Base-by-base conservation (phyloP, 2,329 filamentous ascomycete genomes). In the Monosporascus sp. region DNA sequence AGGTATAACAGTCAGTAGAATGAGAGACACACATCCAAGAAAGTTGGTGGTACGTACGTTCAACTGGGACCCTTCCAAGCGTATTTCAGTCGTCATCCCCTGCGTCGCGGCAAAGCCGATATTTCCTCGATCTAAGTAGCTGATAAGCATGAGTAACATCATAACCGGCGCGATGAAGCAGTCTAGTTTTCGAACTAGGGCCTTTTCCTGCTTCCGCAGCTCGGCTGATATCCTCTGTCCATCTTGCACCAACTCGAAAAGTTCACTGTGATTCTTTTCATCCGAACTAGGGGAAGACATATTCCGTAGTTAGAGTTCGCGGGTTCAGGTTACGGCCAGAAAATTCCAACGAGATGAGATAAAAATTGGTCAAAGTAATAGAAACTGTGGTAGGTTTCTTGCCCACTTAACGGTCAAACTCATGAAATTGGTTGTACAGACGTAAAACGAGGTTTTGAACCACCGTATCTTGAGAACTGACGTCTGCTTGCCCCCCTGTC, bases 41-140 rank as follows among this genome's bases (percentile, higher is more conserved):
- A 43, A 18, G 20, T 22, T 6, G 45, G 11, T 11, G 39, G 6
- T 18, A 15, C 50, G 14, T 27, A 58, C 58, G 49, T 58, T 60
- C 22, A 63, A 49, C 27, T 63, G 57, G 22, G 54, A 55, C 1
- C 59, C 60, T 20, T 59, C 49, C 24, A 63, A 49, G 39, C 50
- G 43, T 41, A 60, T 59, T 18, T 64, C 61, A 37, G 46, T 46
- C 3, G 50, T 46, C 61, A 64, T 63, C 37, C 61, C 61, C 44
- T 64, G 62, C 1, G 60, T 63, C 14, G 62, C 61, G 3, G 62
- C 62, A 31, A 63, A 64, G 1, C 62, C 62, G 17, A 64, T 63
- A 35, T 64, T 64, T 4, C 61, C 58, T 18, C 62, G 58, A 37
- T 64, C 61, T 8, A 64, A 47, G 38, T 63, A 63, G 47, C 58